Evolutionary conservation across 352 stramenopile species (phyloP).

Genomic region (Phytophthora foliorum): DNA sequence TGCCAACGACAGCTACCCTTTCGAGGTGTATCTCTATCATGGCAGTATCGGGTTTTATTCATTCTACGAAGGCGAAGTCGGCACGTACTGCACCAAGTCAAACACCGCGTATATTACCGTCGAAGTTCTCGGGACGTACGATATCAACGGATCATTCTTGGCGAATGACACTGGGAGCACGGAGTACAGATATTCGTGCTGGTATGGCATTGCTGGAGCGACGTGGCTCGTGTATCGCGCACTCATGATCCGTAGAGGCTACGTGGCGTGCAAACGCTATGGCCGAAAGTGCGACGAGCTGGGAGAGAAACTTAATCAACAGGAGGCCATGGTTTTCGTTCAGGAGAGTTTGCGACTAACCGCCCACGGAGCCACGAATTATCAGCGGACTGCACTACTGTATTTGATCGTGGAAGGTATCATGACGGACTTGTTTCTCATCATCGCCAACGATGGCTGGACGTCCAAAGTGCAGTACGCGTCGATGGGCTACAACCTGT

Average conservation of each 20-base stretch:
- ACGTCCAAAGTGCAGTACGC: constrained; percentile 12
- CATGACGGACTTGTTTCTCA: constrained; percentile 26
- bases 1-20: constrained; percentile 21
- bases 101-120: background rate
- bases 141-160: constrained; percentile 14
- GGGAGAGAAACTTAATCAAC: constrained; percentile 3
- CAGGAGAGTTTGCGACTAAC: constrained; percentile 18
- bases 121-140: background rate
- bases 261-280: background rate
- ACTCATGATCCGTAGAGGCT: constrained; percentile 5
- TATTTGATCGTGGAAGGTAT: constrained; percentile 23
- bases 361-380: constrained; percentile 19
- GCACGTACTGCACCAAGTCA: constrained; percentile 22
- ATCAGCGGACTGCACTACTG: background rate
- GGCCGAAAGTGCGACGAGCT: constrained; percentile 6
- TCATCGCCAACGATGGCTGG: constrained; percentile 16
- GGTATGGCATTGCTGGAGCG: constrained; percentile 10
- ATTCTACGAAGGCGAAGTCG: constrained; percentile 24
- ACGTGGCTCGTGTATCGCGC: constrained; percentile 21
- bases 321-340: constrained; percentile 19
- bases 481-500: constrained; percentile 25
- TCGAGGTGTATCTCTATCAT: constrained; percentile 38
- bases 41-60: constrained; percentile 38
- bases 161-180: constrained; percentile 14
- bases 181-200: constrained; percentile 4